phyloP scores from a whole-genome alignment of 345 rosid species.

The Cardiospermum halicacabum region DNA sequence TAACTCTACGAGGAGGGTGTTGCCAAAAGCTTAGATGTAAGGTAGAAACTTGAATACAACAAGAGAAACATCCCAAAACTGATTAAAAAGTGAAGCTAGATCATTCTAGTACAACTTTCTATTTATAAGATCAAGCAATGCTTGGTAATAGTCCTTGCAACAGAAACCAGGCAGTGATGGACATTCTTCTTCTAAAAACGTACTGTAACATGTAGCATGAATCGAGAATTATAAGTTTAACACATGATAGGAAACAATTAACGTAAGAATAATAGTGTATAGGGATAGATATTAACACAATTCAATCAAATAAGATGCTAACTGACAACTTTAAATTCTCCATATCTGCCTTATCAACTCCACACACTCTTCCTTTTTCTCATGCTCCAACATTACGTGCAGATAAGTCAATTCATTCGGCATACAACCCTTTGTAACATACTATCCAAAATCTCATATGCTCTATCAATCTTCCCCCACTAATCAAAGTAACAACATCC shows the following conservation, averaged over 20 bases:
- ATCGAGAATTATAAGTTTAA: background rate
- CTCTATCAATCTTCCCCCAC: constrained; percentile 69
- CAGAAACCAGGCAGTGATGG: background rate
- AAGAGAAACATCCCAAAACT: background rate
- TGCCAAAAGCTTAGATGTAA: background rate
- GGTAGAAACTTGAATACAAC: background rate
- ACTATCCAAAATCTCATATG: constrained; percentile 50
- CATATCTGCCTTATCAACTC: constrained; percentile 58
- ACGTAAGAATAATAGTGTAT: background rate
- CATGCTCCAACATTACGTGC: constrained; percentile 75
- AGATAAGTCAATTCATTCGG: constrained; percentile 62
- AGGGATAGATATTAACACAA: background rate
- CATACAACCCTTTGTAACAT: constrained; percentile 52
- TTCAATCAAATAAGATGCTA: background rate
- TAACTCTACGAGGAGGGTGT: background rate
- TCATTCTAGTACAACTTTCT: background rate
- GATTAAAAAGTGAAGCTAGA: background rate
- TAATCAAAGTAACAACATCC: constrained; percentile 59
- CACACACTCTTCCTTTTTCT: constrained; percentile 71
- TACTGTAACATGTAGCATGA: background rate
- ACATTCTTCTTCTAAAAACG: background rate
- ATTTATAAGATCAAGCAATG: background rate
- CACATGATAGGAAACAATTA: background rate
- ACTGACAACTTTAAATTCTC: constrained; percentile 15
- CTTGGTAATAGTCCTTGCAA: background rate